These are phyloP conservation scores for Naganishia vaughanmartiniae DNA, from an alignment of 768 basidiomycete genomes.

Conservation along the genomic window DNA sequence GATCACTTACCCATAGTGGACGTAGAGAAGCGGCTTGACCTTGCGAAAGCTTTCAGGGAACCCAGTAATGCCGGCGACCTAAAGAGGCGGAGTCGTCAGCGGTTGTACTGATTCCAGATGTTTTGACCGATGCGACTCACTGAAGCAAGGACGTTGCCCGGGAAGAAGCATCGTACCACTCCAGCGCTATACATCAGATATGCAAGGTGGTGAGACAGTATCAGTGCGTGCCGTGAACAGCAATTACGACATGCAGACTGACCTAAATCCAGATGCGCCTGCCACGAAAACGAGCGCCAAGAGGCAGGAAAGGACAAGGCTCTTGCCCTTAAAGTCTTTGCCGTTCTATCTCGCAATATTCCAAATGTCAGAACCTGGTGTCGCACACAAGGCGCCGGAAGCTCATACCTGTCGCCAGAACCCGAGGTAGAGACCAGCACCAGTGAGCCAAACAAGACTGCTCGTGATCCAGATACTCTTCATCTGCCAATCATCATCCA, in stretches of 20 bases:
- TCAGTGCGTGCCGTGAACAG: too few species aligned
- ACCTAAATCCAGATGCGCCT: slow-evolving; percentile 1
- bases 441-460: slow-evolving; percentile 2
- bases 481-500: slow-evolving; percentile 21
- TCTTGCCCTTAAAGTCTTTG: neutral
- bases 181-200: neutral
- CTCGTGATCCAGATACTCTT: slow-evolving; percentile 9
- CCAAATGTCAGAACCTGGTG: neutral
- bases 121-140: neutral
- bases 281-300: neutral
- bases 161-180: neutral
- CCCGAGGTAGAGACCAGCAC: neutral
- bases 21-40: slow-evolving; percentile 15
- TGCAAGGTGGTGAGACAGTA: neutral
- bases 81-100: neutral
- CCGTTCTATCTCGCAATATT: neutral
- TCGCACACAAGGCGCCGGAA: too few species aligned
- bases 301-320: neutral
- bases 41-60: neutral
- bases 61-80: neutral
- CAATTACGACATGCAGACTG: neutral
- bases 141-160: neutral
- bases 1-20: slow-evolving; percentile 2
- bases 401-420: slow-evolving; percentile 3
- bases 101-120: neutral